These are phyloP conservation scores for Yamadazyma spencermartinsiae DNA, from an alignment of 1,139 yeast species.

Conservation along the genomic window DNA sequence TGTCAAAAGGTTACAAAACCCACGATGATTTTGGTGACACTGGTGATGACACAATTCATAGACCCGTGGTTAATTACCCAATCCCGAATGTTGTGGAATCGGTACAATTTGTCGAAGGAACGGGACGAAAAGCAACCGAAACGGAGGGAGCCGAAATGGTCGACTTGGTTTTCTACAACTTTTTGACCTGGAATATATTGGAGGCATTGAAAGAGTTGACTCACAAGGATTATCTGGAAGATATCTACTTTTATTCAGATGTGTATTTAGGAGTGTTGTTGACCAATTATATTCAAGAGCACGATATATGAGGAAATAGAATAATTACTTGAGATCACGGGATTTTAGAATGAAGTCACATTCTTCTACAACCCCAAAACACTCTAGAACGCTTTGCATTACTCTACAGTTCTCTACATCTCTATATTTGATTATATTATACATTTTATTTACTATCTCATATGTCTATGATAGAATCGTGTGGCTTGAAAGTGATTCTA, in stretches of 20 bases:
- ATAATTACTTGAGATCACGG: too few species aligned
- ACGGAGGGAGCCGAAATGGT: slow-evolving; percentile 31
- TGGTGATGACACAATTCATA: slow-evolving; percentile 90
- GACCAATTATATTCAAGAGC: slow-evolving; percentile 25
- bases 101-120: slow-evolving; percentile 16
- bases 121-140: too few species aligned
- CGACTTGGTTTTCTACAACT: slow-evolving; percentile 78
- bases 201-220: slow-evolving; percentile 51
- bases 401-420: background rate
- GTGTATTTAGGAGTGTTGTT: slow-evolving; percentile 36
- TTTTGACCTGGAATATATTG: slow-evolving; percentile 62
- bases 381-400: too few species aligned
- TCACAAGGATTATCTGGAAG: slow-evolving; percentile 16
- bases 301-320: slow-evolving; percentile 10
- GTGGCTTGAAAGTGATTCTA: slow-evolving; percentile 64
- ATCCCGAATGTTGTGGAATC: slow-evolving; percentile 79
- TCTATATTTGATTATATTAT: too few species aligned
- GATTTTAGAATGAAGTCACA: too few species aligned
- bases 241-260: slow-evolving; percentile 31
- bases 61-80: slow-evolving; percentile 54
- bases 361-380: too few species aligned
- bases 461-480: slow-evolving; percentile 48
- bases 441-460: slow-evolving; percentile 12
- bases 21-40: slow-evolving; percentile 76
- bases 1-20: slow-evolving; percentile 71